phyloP scores from a whole-genome alignment of 2,329 filamentous ascomycete genomes.

The Paecilomyces sp. region DNA sequence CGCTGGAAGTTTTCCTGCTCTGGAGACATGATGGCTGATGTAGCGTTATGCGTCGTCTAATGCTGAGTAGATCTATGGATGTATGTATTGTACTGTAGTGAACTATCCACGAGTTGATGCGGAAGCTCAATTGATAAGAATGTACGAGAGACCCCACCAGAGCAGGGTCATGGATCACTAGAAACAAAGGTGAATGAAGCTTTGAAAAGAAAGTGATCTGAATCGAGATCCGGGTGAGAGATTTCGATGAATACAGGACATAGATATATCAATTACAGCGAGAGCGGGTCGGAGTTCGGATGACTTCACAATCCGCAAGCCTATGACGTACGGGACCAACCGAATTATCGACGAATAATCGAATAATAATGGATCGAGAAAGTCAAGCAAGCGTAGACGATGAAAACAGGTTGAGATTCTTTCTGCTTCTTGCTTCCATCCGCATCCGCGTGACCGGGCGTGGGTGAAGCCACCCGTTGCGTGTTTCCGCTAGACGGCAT shows the following conservation, averaged over 20 bases:
- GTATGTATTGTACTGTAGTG: neutral
- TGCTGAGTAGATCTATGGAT: neutral
- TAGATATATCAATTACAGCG: neutral
- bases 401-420: neutral
- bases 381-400: neutral
- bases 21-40: neutral
- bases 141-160: neutral
- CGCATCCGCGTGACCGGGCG: neutral
- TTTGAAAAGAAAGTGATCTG: neutral
- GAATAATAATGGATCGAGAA: neutral
- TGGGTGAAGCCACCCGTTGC: neutral
- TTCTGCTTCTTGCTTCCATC: neutral
- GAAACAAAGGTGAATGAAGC: neutral
- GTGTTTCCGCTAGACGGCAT: neutral
- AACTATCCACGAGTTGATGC: too few species aligned
- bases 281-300: neutral
- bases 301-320: neutral
- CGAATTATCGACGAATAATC: neutral
- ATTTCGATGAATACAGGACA: neutral
- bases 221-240: neutral
- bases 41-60: neutral
- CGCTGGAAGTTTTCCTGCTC: constrained; percentile 13
- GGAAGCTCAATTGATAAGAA: neutral
- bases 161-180: neutral
- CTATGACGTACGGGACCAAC: neutral